Conservation (phyloP, 2,329 filamentous ascomycete species). For the Cercospora zeina region DNA sequence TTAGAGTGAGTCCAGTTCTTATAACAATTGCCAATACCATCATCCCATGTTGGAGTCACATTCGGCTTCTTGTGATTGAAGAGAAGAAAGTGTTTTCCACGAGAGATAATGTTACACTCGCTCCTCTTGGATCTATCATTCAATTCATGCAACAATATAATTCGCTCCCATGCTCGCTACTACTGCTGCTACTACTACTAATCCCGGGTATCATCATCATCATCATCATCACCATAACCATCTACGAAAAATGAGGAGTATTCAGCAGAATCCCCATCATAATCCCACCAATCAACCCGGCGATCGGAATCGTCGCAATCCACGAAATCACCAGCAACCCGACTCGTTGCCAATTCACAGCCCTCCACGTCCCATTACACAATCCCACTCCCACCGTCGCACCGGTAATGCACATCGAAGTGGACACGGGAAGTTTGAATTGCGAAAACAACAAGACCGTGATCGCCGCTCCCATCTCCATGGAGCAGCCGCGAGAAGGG, state of each 20-base stretch:
- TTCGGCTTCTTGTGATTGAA: no score
- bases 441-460: slow-evolving; percentile 66
- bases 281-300: slow-evolving; percentile 59
- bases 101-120: no score
- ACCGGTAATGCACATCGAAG: slow-evolving; percentile 64
- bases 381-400: slow-evolving; percentile 64
- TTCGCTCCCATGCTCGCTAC: no score
- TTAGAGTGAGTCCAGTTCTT: no score
- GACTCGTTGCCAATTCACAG: slow-evolving; percentile 65
- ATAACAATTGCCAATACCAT: no score
- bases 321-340: slow-evolving; percentile 61
- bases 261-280: slow-evolving; percentile 65
- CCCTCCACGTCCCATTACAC: slow-evolving; percentile 59
- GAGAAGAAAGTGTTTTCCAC: no score
- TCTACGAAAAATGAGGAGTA: slow-evolving; percentile 50
- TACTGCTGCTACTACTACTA: no score
- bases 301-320: slow-evolving; percentile 61
- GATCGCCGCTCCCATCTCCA: slow-evolving; percentile 62
- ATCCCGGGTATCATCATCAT: neutral
- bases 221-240: no score
- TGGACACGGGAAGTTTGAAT: slow-evolving; percentile 63
- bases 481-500: slow-evolving; percentile 55
- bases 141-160: no score
- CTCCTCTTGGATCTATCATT: no score
- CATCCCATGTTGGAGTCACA: no score